phyloP scores from a whole-genome alignment of 2,329 filamentous ascomycete species.

The Fusarium equiseti region DNA sequence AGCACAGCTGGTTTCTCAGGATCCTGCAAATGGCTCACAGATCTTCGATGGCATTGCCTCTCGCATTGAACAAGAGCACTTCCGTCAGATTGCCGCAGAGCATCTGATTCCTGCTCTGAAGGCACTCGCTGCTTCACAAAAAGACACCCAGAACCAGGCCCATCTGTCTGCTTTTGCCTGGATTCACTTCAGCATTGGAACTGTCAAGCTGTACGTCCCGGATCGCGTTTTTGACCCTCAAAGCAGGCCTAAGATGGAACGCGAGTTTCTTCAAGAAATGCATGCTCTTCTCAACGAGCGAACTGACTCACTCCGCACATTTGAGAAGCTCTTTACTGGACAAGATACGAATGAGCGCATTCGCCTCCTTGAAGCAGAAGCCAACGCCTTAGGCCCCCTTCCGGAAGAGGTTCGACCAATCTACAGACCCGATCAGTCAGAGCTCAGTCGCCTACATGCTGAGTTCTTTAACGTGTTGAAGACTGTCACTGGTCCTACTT shows the following conservation, averaged over 20 bases:
- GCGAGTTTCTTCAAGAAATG: slow-evolving; percentile 67
- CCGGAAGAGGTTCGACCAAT: slow-evolving; percentile 74
- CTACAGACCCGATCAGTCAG: slow-evolving; percentile 76
- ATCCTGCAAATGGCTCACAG: slow-evolving; percentile 1
- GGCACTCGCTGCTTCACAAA: slow-evolving; percentile 54
- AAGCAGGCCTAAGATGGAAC: slow-evolving; percentile 73
- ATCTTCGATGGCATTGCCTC: slow-evolving; percentile 43
- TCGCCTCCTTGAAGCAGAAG: slow-evolving; percentile 70
- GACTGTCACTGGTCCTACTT: slow-evolving; percentile 65
- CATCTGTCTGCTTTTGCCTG: slow-evolving; percentile 70
- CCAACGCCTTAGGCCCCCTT: slow-evolving; percentile 72
- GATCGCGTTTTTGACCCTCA: slow-evolving; percentile 88
- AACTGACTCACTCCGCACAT: slow-evolving; percentile 70
- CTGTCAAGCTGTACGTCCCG: slow-evolving; percentile 85
- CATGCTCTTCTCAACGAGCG: slow-evolving; percentile 66
- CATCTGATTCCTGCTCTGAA: slow-evolving; percentile 62
- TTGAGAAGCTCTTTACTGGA: slow-evolving; percentile 76
- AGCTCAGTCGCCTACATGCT: slow-evolving; percentile 79
- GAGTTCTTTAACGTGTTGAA: slow-evolving; percentile 85
- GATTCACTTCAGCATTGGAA: slow-evolving; percentile 79
- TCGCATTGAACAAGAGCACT: slow-evolving; percentile 51
- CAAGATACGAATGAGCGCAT: slow-evolving; percentile 76
- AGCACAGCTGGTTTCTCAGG: slow-evolving; percentile 39
- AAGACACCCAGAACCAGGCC: slow-evolving; percentile 34
- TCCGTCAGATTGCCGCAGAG: slow-evolving; percentile 53